Evolutionary conservation across 1,139 yeast species (phyloP).

Genomic region (Hanseniaspora sp.): DNA sequence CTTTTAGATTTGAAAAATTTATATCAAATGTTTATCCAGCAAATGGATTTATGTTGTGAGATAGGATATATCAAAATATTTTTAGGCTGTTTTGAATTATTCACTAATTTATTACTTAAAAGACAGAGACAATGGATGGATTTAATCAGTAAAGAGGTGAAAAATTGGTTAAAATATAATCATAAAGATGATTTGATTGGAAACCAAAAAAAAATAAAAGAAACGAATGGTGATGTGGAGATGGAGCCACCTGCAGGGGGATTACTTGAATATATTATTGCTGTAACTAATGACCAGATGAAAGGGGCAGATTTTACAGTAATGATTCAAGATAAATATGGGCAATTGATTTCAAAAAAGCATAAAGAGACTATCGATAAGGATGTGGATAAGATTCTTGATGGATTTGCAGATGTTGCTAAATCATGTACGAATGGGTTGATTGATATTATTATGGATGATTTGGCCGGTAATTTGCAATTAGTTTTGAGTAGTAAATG

Average conservation of each 20-base stretch:
- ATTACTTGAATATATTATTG: constrained; percentile 66
- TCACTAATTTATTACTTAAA: constrained; percentile 49
- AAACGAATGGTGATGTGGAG: constrained; percentile 37
- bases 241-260: constrained; percentile 50
- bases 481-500: constrained; percentile 42
- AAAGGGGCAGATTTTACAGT: constrained; percentile 73
- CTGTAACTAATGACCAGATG: constrained; percentile 80
- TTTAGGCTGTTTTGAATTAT: constrained; percentile 70
- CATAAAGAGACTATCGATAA: constrained; percentile 48
- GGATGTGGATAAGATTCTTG: constrained; percentile 52
- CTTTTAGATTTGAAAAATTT: constrained; percentile 65
- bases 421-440: constrained; percentile 56
- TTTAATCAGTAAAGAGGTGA: constrained; percentile 51
- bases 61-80: constrained; percentile 74
- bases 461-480: constrained; percentile 41
- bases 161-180: constrained; percentile 36
- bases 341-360: constrained; percentile 53
- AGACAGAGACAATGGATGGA: constrained; percentile 53
- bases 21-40: constrained; percentile 75
- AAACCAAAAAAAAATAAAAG: too few relatives aligned
- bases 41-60: constrained; percentile 84
- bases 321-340: constrained; percentile 55
- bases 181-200: constrained; percentile 24
- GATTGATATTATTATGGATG: constrained; percentile 60
- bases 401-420: constrained; percentile 68